These are phyloP conservation scores for Acanthamoeba royreba DNA, from an alignment of 208 protist species.

Conservation along the genomic window DNA sequence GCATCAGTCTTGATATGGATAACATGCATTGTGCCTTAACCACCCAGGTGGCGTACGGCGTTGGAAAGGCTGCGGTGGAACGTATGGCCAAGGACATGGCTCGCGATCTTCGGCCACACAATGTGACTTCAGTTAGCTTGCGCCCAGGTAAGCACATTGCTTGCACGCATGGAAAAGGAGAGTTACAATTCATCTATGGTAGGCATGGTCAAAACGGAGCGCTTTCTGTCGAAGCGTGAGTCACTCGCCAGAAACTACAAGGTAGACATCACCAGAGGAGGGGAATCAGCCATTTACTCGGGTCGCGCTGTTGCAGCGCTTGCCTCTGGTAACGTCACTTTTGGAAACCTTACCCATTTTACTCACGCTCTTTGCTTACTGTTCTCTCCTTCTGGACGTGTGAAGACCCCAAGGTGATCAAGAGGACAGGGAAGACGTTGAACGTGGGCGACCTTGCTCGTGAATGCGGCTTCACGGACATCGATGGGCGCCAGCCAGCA, in stretches of 20 bases:
- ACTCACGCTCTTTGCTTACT: background rate
- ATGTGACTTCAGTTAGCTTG: background rate
- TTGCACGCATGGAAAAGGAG: background rate
- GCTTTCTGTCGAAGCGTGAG: background rate
- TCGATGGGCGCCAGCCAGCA: background rate
- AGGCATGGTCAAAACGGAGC: background rate
- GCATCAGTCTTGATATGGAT: background rate
- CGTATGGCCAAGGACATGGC: slow-evolving; percentile 10
- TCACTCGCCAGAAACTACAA: background rate
- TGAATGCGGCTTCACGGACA: background rate
- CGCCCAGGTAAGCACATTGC: background rate
- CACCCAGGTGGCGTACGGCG: background rate
- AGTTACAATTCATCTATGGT: background rate
- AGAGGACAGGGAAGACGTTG: background rate
- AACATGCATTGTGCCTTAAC: background rate
- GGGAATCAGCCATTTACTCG: background rate
- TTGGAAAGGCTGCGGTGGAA: background rate
- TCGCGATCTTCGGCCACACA: background rate
- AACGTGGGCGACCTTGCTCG: slow-evolving; percentile 10
- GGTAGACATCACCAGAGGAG: background rate
- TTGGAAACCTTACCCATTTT: too few relatives aligned
- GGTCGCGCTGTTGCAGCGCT: background rate
- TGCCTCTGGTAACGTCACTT: background rate
- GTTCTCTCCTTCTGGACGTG: background rate
- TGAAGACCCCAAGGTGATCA: background rate